A percentile compares a stretch with the other conserved stretches of the same genome.
Conservation (phyloP, 164 flowering plant species). For the Nelumbo lutea region DNA sequence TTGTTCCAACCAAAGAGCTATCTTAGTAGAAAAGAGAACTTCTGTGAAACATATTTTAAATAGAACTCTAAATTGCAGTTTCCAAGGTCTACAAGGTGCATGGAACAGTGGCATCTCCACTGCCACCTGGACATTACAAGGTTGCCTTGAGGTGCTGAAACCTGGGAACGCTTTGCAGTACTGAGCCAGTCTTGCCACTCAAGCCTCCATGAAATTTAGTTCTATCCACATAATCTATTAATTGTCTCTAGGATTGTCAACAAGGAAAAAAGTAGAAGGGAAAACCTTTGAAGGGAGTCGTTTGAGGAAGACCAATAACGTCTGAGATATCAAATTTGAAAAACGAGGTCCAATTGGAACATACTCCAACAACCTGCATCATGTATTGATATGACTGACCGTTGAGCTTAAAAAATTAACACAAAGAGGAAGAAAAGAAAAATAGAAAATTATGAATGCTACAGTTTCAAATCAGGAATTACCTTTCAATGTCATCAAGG, state of each 20-base stretch:
- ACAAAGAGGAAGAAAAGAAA: not conserved
- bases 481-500: conserved; percentile 98
- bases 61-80: not conserved
- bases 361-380: conserved; percentile 74
- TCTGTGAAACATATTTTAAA: not conserved
- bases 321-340: conserved; percentile 83
- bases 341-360: conserved; percentile 93
- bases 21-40: no score
- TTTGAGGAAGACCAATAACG: conserved; percentile 81
- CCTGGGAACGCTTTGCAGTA: not conserved
- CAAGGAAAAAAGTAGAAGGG: not conserved
- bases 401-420: not conserved
- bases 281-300: conserved; percentile 91
- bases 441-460: not conserved
- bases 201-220: not conserved
- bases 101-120: not conserved
- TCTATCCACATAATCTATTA: not conserved
- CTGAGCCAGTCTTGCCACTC: not conserved
- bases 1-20: no score
- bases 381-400: not conserved
- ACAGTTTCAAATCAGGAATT: not conserved
- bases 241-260: not conserved
- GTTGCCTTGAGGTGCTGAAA: not conserved
- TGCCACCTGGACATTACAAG: not conserved
- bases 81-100: not conserved